These are phyloP conservation scores for Coemansia sp. DNA, from an alignment of 192 early-diverging fungal species.

Conservation along the genomic window DNA sequence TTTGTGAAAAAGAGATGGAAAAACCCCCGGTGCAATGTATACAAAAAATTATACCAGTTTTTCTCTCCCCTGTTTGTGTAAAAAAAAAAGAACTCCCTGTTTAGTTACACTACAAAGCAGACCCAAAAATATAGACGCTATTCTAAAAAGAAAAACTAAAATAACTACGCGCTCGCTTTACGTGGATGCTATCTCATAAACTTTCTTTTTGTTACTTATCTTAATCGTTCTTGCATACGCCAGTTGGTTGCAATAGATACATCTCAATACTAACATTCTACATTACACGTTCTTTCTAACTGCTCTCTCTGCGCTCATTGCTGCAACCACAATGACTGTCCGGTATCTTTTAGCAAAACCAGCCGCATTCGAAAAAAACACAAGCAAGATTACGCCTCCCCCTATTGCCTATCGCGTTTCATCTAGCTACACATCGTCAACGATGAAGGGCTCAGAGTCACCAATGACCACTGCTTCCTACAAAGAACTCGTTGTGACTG, in stretches of 20 bases:
- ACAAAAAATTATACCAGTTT: neutral
- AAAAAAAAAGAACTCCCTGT: neutral
- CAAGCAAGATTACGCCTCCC: neutral
- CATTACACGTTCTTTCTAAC: neutral
- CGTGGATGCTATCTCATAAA: neutral
- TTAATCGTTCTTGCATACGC: neutral
- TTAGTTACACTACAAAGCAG: too few species aligned
- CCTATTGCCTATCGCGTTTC: neutral
- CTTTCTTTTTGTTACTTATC: neutral
- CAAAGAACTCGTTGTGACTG: neutral
- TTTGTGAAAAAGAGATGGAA: neutral
- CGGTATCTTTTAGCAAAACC: conserved; percentile 7
- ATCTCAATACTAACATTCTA: conserved; percentile 4
- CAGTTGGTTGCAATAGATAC: neutral
- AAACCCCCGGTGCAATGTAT: neutral
- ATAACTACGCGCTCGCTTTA: neutral
- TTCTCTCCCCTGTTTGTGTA: neutral
- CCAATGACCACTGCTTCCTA: neutral
- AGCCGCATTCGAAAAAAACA: neutral
- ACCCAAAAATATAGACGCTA: too few species aligned
- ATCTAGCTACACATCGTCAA: conserved; percentile 6
- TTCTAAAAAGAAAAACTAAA: too few species aligned
- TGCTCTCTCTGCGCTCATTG: neutral
- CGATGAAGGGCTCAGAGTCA: conserved; percentile 7
- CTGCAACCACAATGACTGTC: conserved; percentile 4